Base-by-base conservation (phyloP, 805 yeast species). In the Saccharomycopsis sp. region DNA sequence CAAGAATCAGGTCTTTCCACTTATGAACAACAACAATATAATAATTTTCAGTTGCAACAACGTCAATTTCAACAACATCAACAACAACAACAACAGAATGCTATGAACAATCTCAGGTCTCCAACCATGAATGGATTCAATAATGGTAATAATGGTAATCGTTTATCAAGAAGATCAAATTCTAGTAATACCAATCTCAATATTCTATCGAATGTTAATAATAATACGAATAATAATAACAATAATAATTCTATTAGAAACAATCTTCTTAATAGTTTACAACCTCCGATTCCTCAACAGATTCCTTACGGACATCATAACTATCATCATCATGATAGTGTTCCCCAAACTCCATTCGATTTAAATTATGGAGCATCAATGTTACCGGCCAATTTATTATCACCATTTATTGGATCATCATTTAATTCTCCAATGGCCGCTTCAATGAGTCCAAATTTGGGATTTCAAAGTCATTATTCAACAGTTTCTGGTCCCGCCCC, bases 321-420 rank as follows among this genome's bases (percentile, higher is more conserved):
- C 33, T 27, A 1, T 28, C 14, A 18, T 40, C 30, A 35, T 19
- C 13, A 28, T 13, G 41, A 41, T 26, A 36, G 39, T 9, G 45
- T 46, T 20, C 74, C 76, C 2, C 63, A 56, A 30, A 68, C 79
- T 2, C 83, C 85, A 1, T 66, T 76, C 50, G 84, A 78, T 52
- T 55, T 70, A 42, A 59, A 69, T 3, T 77, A 76, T 50, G 76
- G 80, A 6, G 69, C 74, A 3, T 69, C 78, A 12, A 65, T 78
- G 64, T 58, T 79, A 15, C 87, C 87, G 1, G 61, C 78, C 14
- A 80, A 76, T 50, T 57, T 79, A 38, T 58, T 79, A 36, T 76
- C 84, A 3, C 85, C 85, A 0, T 77, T 69, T 51, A 39, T 46
- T 8, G 45, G 45, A 10, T 40, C 47, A 6, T 30, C 45, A 2